Evolutionary conservation across 2,329 filamentous ascomycete species (phyloP).

Genomic region (Juglanconis sp.): DNA sequence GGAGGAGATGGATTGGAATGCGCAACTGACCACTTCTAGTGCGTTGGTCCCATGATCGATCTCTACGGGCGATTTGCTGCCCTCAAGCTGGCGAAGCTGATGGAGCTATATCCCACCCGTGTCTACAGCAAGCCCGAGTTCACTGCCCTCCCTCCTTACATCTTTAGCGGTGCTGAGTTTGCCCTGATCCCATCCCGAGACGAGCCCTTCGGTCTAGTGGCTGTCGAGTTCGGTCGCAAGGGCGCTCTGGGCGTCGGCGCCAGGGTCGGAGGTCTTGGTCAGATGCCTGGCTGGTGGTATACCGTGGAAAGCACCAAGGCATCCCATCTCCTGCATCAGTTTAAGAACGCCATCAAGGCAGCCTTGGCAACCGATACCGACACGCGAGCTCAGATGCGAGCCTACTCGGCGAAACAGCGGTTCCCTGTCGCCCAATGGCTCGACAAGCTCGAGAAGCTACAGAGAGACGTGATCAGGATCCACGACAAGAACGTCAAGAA

Average conservation of each 20-base stretch:
- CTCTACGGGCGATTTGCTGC: conserved; percentile 65
- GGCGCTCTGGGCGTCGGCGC: conserved; percentile 64
- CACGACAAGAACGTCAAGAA: conserved; percentile 30
- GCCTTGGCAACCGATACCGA: conserved; percentile 55
- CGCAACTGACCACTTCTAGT: conserved; percentile 22
- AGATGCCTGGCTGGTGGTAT: conserved; percentile 71
- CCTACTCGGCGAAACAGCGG: conserved; percentile 59
- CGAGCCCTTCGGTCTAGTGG: conserved; percentile 67
- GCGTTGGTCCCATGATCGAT: conserved; percentile 62
- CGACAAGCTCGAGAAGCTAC: conserved; percentile 59
- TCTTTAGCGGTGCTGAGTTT: conserved; percentile 67
- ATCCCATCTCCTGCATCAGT: conserved; percentile 59
- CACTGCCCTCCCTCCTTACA: conserved; percentile 61
- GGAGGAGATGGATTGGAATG: neutral
- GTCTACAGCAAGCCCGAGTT: conserved; percentile 68
- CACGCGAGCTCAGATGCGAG: conserved; percentile 59
- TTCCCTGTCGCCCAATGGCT: conserved; percentile 67
- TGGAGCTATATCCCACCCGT: conserved; percentile 62
- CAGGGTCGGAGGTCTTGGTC: conserved; percentile 60
- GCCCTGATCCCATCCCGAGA: conserved; percentile 68
- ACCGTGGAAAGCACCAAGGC: conserved; percentile 60
- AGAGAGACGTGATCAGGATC: conserved; percentile 49
- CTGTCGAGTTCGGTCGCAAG: conserved; percentile 65
- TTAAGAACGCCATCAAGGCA: conserved; percentile 58
- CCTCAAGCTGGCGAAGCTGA: conserved; percentile 59